Base-by-base conservation (phyloP, 352 stramenopile species). In the Globisporangium paddicum region DNA sequence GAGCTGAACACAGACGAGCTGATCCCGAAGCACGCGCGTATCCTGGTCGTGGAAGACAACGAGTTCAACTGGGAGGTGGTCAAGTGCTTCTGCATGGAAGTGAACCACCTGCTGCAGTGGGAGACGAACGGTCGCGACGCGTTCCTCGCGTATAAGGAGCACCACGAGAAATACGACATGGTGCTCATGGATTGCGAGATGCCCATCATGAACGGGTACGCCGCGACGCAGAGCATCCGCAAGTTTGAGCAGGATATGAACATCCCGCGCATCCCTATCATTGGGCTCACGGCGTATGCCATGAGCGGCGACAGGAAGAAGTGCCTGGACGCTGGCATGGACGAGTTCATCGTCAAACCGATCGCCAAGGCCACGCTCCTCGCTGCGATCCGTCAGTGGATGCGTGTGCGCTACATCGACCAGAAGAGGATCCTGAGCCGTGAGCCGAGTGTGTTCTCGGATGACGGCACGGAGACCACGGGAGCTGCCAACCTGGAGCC, bases 1-100 rank as follows among this genome's bases (percentile, higher is more conserved):
- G 44, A 49, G 59, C 47, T 35, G 35, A 58, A 47, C 23, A 32
- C 35, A 21, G 64, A 73, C n/a, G 66, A 68, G 45, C 45, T 23
- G 23, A 72, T 91, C 19, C 83, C 81, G 3, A 85, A 81, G 8
- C 76, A 89, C 58, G 83, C 84, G 41, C 74, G 82, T 0, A 92
- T 94, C 42, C 67, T 94, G 58, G 80, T 92, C 10, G 84, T 92
- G 7, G 87, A 96, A 72, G 87, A 96, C 66, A 96, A 96, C 46
- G 85, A 96, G 49, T 94, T 96, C 61, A 96, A 96, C 46, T 95
- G 85, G 87, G 85, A 96, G 68, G 85, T 96, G 7, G 83, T 96
- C 41, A 94, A 93, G 56, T 91, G 81, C 60, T 95, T 90, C 53
- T 88, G 89, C 54, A 79, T 76, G 46, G 76, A 90, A 48, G 84